Conservation (phyloP, 345 rosid genomes). For the Adansonia digitata region DNA sequence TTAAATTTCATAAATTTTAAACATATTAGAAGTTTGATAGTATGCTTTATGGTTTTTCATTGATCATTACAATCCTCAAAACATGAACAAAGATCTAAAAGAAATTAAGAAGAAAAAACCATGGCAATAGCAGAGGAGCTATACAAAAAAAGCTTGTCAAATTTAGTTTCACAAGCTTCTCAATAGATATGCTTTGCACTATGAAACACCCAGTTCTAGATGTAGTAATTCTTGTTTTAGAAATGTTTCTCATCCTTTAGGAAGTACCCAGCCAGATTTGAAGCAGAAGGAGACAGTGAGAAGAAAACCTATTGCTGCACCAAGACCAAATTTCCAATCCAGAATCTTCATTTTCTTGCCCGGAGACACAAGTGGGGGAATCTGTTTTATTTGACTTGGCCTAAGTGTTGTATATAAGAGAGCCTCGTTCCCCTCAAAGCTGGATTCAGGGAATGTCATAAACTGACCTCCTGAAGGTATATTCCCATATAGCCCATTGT, state of each 20-base stretch:
- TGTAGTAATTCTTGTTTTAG: not conserved
- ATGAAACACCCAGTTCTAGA: not conserved
- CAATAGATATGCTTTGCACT: not conserved
- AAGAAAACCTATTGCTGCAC: constrained; percentile 23
- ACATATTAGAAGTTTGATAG: not conserved
- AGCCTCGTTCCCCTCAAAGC: constrained; percentile 29
- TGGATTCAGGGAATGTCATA: constrained; percentile 24
- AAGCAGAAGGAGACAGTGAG: constrained; percentile 21
- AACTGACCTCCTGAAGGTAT: constrained; percentile 28
- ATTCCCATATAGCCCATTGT: constrained; percentile 24
- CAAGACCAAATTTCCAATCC: constrained; percentile 16
- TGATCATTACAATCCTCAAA: not conserved
- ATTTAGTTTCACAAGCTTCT: not conserved
- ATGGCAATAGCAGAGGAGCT: not conserved
- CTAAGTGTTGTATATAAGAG: not conserved
- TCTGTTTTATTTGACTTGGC: not conserved
- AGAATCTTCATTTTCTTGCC: not conserved
- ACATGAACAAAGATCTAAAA: not conserved
- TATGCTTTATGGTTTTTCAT: not conserved
- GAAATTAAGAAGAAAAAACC: not conserved
- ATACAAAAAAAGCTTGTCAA: not conserved
- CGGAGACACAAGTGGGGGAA: not conserved
- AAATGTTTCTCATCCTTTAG: not conserved
- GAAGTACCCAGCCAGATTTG: constrained; percentile 19
- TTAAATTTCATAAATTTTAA: not conserved